phyloP scores from a whole-genome alignment of 768 basidiomycete species.

The Solioccasus polychromus region DNA sequence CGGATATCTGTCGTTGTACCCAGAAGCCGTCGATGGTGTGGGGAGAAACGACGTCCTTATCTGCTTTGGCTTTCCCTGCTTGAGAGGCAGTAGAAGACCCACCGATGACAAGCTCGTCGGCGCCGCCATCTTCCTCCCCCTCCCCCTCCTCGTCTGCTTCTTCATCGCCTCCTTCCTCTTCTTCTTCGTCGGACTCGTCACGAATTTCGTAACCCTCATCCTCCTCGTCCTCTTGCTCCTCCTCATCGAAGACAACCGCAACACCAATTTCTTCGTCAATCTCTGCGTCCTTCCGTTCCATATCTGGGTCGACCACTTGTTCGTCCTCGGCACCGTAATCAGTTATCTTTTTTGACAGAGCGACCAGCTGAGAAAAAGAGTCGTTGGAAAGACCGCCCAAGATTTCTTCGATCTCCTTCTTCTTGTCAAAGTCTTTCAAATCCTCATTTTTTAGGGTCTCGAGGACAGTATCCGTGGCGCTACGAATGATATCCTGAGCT shows the following conservation, averaged over 20 bases:
- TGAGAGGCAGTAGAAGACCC: conserved; percentile 51
- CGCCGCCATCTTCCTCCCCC: conserved; percentile 45
- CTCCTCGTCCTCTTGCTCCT: conserved; percentile 92
- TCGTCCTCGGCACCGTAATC: conserved; percentile 93
- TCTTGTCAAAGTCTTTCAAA: conserved; percentile 96
- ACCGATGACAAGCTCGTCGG: conserved; percentile 79
- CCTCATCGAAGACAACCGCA: conserved; percentile 96
- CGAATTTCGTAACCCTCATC: conserved; percentile 85
- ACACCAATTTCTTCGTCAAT: conserved; percentile 98
- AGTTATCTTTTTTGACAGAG: conserved; percentile 89
- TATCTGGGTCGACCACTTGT: conserved; percentile 70
- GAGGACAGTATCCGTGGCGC: conserved; percentile 89
- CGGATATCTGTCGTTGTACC: conserved; percentile 92
- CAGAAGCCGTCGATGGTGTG: conserved; percentile 96
- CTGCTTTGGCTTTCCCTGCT: conserved; percentile 49
- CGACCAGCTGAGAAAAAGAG: conserved; percentile 77
- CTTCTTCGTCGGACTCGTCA: conserved; percentile 77
- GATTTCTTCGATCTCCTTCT: conserved; percentile 85
- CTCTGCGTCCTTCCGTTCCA: conserved; percentile 79
- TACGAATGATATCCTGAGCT: conserved; percentile 92
- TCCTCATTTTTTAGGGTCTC: conserved; percentile 86
- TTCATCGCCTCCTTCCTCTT: conserved; percentile 54
- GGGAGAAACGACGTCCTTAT: conserved; percentile 81
- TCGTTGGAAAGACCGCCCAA: conserved; percentile 67
- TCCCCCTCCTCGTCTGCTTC: conserved; percentile 42